Evolutionary conservation across 345 rosid genomes (phyloP).

Genomic region (Euphorbia tirucalli): DNA sequence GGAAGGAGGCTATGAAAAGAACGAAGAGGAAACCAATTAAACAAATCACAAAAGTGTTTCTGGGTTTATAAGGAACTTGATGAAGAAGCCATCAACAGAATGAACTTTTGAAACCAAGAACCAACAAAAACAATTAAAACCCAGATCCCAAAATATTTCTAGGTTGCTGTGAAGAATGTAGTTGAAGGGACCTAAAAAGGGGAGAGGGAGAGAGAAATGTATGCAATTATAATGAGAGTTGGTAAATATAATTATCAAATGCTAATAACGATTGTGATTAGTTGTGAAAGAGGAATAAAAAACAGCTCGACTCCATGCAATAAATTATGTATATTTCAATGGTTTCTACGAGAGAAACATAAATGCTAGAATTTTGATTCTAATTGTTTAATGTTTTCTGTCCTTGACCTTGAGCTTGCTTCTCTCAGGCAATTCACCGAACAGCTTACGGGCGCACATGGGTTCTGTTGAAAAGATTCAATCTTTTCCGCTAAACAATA

Average conservation of each 20-base stretch:
- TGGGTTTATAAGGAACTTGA: not conserved
- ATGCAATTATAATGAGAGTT: not conserved
- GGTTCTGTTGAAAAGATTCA: not conserved
- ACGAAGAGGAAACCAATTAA: not conserved
- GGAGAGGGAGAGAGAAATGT: not conserved
- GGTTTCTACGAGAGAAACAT: not conserved
- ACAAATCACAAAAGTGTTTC: not conserved
- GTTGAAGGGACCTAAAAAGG: not conserved
- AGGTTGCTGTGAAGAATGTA: not conserved
- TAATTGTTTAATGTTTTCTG: not conserved
- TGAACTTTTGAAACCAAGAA: not conserved
- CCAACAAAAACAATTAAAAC: not conserved
- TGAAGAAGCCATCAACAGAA: not conserved
- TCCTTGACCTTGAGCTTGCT: not conserved
- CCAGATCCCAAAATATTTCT: slow-evolving; percentile 24
- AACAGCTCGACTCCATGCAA: slow-evolving; percentile 4
- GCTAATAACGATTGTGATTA: slow-evolving; percentile 8
- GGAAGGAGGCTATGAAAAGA: not conserved
- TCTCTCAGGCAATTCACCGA: slow-evolving; percentile 16
- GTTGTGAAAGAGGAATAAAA: too few relatives aligned
- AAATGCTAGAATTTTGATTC: not conserved
- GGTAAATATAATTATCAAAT: not conserved
- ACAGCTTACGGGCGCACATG: slow-evolving; percentile 20
- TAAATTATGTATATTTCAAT: not conserved
- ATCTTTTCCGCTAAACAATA: too few relatives aligned